phyloP scores from a whole-genome alignment of 1,139 yeast genomes.

The Geotrichum candidum region DNA sequence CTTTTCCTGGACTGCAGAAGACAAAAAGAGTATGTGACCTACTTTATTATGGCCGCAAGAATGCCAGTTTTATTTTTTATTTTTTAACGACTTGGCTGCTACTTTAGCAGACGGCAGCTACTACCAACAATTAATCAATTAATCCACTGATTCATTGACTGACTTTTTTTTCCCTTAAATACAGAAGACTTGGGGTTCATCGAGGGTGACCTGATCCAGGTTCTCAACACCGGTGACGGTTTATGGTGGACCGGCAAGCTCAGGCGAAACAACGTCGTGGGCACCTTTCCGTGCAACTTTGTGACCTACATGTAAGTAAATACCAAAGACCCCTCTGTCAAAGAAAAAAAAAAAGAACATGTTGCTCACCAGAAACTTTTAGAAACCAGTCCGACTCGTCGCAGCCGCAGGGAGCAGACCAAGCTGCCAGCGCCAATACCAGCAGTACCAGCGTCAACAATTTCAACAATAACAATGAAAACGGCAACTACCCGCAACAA shows the following conservation, averaged over 20 bases:
- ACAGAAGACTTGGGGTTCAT: slow-evolving; percentile 80
- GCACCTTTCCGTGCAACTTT: slow-evolving; percentile 80
- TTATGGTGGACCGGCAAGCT: slow-evolving; percentile 89
- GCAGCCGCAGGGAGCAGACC: background rate
- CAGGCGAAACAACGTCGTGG: slow-evolving; percentile 72
- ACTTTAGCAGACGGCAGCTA: background rate
- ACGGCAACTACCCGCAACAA: background rate
- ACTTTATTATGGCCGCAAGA: background rate
- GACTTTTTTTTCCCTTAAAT: background rate
- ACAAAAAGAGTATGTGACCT: slow-evolving; percentile 39
- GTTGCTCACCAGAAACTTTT: background rate
- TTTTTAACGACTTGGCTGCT: background rate
- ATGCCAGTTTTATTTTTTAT: slow-evolving; percentile 8
- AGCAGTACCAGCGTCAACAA: background rate
- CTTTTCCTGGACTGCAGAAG: slow-evolving; percentile 85
- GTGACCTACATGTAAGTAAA: slow-evolving; percentile 44
- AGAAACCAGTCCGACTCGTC: background rate
- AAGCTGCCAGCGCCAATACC: background rate
- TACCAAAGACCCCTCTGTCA: background rate
- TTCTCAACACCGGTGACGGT: slow-evolving; percentile 73
- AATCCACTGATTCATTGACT: background rate
- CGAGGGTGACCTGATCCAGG: slow-evolving; percentile 88
- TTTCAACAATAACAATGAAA: background rate
- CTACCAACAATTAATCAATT: background rate
- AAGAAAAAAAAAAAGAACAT: too few species aligned